phyloP scores from a whole-genome alignment of 257 asterid species.

The Nicotiana otophora region DNA sequence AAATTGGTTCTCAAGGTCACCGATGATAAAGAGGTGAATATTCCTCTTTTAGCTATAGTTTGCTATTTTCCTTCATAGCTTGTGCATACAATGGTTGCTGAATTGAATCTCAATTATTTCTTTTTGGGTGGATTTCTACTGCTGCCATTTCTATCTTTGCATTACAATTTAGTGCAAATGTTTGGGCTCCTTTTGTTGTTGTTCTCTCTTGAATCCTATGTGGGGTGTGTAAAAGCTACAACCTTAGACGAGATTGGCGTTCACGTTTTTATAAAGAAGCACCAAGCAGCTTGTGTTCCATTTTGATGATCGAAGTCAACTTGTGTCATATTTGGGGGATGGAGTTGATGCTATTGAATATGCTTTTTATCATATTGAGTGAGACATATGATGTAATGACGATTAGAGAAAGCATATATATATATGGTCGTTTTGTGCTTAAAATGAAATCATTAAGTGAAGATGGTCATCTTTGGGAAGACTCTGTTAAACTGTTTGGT shows the following conservation, averaged over 20 bases:
- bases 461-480: not conserved
- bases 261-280: not conserved
- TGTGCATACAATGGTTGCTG: not conserved
- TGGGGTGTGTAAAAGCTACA: not conserved
- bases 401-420: not conserved
- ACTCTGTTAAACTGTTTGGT: not conserved
- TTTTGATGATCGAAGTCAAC: not conserved
- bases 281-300: not conserved
- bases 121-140: not conserved
- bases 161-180: not conserved
- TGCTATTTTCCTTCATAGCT: not conserved
- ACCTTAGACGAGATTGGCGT: not conserved
- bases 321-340: not conserved
- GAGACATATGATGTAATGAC: not conserved
- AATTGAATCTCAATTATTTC: not conserved
- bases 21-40: slow-evolving; percentile 61
- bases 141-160: not conserved
- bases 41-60: not conserved
- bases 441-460: not conserved
- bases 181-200: not conserved
- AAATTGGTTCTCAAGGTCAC: slow-evolving; percentile 92
- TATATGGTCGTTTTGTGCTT: not conserved
- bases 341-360: not conserved
- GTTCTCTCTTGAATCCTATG: not conserved
- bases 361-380: not conserved